Percentiles rank a stretch among this genome's conserved stretches.
phyloP scores from a whole-genome alignment of 371 early-diverging fungal genomes.

The Gilbertella persicaria region DNA sequence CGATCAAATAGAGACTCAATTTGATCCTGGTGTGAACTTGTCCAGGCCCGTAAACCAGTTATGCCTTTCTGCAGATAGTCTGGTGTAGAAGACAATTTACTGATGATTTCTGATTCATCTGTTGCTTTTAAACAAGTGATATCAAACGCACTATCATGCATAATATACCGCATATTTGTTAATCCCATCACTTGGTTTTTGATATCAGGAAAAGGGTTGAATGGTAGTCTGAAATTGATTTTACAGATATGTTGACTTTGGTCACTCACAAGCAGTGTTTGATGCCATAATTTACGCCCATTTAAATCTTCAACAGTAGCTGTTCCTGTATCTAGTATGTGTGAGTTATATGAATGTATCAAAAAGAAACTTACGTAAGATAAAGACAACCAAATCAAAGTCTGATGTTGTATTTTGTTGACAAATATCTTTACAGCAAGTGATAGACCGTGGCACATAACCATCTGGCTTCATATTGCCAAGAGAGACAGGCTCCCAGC shows the following conservation, averaged over 20 bases:
- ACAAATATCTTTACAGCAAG: conserved; percentile 38
- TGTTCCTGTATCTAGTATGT: conserved; percentile 14
- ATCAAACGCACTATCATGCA: conserved; percentile 35
- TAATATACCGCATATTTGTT: conserved; percentile 30
- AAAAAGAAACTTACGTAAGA: conserved; percentile 49
- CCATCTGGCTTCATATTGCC: conserved; percentile 10
- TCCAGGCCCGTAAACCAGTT: conserved; percentile 1
- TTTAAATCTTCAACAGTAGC: conserved; percentile 4
- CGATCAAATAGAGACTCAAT: neutral
- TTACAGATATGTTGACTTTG: conserved; percentile 30
- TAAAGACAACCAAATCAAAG: conserved; percentile 56
- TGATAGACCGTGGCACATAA: conserved; percentile 51
- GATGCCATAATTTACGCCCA: conserved; percentile 28
- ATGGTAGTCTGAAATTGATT: conserved; percentile 22
- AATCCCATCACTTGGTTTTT: conserved; percentile 31
- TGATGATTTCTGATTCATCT: conserved; percentile 32
- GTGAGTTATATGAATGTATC: neutral
- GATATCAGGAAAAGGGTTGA: conserved; percentile 15
- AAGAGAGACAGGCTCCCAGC: conserved; percentile 39
- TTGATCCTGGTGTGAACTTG: neutral
- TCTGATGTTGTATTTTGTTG: conserved; percentile 36
- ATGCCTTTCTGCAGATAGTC: conserved; percentile 18
- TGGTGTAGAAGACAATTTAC: conserved; percentile 13
- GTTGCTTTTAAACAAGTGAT: conserved; percentile 29
- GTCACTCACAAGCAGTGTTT: conserved; percentile 35